Evolutionary conservation across 1,284 basidiomycete genomes (phyloP), one percentile per base, ranked within the genome.

Genomic region (Hortiboletus rubellus): DNA sequence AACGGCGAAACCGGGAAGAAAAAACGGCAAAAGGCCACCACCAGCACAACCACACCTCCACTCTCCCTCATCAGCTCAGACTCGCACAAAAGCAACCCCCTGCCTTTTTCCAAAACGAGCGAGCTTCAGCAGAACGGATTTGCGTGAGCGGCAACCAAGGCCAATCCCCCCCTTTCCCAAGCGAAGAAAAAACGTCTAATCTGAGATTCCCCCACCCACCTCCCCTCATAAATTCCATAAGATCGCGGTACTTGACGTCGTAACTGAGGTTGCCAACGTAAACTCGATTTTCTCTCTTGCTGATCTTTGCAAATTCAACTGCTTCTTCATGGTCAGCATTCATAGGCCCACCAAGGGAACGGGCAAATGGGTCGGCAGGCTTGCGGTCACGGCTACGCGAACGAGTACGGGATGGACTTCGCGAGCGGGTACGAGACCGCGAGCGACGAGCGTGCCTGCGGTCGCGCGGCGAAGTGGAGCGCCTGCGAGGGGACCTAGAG

Each of bases 221-320:
- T 94, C 92, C 92, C 87, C 90, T 84, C 93, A 96, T 96, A 74
- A 96, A 96, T 87, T 95, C 91, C 84, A 95, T 94, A 78, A 98
- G 83, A 80, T 97, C 94, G 77, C 92, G 87, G 80, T 96, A 97
- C 79, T 91, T 96, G 85, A 95, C 92, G 75, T 96, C 92, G 82
- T 97, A 98, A 72, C 90, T 92, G 76, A 98, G 85, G 76, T 98
- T 98, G 72, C 96, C 96, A 74, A 98, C 94, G 72, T 99, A 98
- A 68, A 98, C 94, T 63, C 96, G 85, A 77, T 98, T 96, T 81
- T 98, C 95, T 81, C 94, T 87, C 82, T 96, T 92, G 86, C 91
- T 94, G 70, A 89, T 84, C 75, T 96, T 94, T 67, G 93, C 88
- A 66, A 94, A 93, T 71, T 93, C 92, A 66, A 85, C 86, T 15